Conservation (phyloP, 805 yeast species). For the Starmerella lactis-condensi region DNA sequence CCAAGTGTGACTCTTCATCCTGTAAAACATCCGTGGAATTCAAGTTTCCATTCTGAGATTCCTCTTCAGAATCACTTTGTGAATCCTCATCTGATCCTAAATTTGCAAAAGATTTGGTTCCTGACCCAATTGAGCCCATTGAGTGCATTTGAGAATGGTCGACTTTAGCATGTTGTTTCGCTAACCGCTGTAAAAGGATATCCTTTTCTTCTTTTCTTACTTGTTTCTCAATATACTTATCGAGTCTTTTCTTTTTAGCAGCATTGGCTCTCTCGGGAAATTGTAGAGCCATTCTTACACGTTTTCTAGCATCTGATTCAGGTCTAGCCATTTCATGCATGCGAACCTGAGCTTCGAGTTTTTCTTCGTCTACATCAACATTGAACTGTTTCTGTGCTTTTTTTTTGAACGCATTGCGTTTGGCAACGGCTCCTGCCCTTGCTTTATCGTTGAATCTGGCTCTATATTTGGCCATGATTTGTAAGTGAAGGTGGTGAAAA, state of each 20-base stretch:
- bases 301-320: slow-evolving; percentile 13
- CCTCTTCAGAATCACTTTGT: too few species aligned
- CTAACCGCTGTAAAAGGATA: slow-evolving; percentile 49
- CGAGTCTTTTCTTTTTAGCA: slow-evolving; percentile 58
- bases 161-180: slow-evolving; percentile 32
- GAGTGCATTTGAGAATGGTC: slow-evolving; percentile 56
- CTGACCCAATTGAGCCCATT: slow-evolving; percentile 65
- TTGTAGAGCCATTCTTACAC: slow-evolving; percentile 14
- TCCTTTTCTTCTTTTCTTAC: slow-evolving; percentile 45
- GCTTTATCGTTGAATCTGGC: slow-evolving; percentile 72
- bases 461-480: slow-evolving; percentile 60
- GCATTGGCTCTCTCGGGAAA: slow-evolving; percentile 41
- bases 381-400: slow-evolving; percentile 53
- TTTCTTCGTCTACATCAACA: slow-evolving; percentile 7
- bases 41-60: too few species aligned
- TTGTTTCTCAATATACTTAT: slow-evolving; percentile 48
- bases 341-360: slow-evolving; percentile 22
- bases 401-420: slow-evolving; percentile 47
- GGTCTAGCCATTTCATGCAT: slow-evolving; percentile 12
- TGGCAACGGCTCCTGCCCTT: slow-evolving; percentile 65
- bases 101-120: slow-evolving; percentile 12
- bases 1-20: too few species aligned
- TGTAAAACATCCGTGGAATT: too few species aligned
- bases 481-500: too few species aligned
- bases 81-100: slow-evolving; percentile 20